Base-by-base conservation (phyloP, 2,329 filamentous ascomycete genomes). In the Alternaria panax region DNA sequence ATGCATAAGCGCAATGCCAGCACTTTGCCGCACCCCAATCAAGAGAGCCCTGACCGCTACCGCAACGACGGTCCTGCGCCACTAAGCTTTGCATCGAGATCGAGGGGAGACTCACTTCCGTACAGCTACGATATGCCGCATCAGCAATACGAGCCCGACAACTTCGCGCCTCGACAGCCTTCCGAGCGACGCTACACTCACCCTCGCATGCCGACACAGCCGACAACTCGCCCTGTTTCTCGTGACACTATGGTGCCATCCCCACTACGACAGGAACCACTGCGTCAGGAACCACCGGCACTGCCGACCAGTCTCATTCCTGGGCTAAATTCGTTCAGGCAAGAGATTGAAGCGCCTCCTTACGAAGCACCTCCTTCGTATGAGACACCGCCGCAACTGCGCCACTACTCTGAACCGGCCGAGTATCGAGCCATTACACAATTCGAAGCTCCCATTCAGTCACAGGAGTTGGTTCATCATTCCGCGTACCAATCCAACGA, bases 1-100 rank as follows among this genome's bases (percentile, higher is more conserved):
- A 72, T 75, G 45, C 78, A 80, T 54, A 68, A 76, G 43, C 76
- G 71, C 47, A 71, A 74, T 52, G 72, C 76, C 12, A 70, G 71
- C 20, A 74, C 73, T 3, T 25, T 76, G 9, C 60, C 66, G 7
- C 72, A 74, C 45, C 66, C 71, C 7, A 63, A 70, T 41, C 68
- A 71, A 16, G 65, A 72, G 32, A 60, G 51, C 34, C 54, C 56
- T 5, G 42, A 52, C 7, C 68, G 64, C 40, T 76, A 75, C 50
- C 67, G 65, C 7, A 61, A 64, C 16, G 73, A 76, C 53, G 67
- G 72, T 7, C 76, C 75, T 0, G 70, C 75, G 24, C 76, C 76
- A 1, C 67, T 78, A n/a, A 75, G 69, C 54, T 63, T 75, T 16
- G 56, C 54, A 20, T 55, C 51, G 12, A 70, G 73, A 22, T 71